Evolutionary conservation across 306 rosid genomes (phyloP).

Genomic region (Quercus bicolor): DNA sequence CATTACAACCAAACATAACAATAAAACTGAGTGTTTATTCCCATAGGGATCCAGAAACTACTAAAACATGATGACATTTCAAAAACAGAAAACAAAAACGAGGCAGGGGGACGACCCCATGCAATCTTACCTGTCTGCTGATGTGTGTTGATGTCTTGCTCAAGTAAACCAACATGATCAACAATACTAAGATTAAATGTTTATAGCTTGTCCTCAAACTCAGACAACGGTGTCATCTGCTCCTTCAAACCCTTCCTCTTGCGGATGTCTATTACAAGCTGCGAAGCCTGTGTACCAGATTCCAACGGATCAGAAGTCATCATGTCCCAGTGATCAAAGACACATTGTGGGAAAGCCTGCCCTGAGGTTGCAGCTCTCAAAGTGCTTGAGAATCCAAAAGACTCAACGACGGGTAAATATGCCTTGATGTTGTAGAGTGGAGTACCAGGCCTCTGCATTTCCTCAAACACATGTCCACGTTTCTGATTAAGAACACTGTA

Average conservation of each 20-base stretch:
- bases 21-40: not conserved
- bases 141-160: not conserved
- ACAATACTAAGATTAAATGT: not conserved
- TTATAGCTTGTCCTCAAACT: slow-evolving; percentile 74
- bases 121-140: not conserved
- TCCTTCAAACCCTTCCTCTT: slow-evolving; percentile 98
- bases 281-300: slow-evolving; percentile 59
- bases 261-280: slow-evolving; percentile 60
- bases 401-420: slow-evolving; percentile 68
- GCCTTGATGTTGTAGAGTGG: slow-evolving; percentile 82
- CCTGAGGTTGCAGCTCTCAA: slow-evolving; percentile 94
- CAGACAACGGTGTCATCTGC: slow-evolving; percentile 80
- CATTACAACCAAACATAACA: not conserved
- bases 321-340: slow-evolving; percentile 95
- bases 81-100: not conserved
- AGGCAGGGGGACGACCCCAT: not conserved
- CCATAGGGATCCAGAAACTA: not conserved
- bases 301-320: slow-evolving; percentile 86
- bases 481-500: slow-evolving; percentile 81
- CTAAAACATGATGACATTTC: not conserved
- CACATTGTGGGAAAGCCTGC: slow-evolving; percentile 92
- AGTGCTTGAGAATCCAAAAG: slow-evolving; percentile 67
- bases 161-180: not conserved
- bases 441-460: slow-evolving; percentile 75
- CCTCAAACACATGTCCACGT: slow-evolving; percentile 77